Evolutionary conservation across 306 rosid species (phyloP).

Genomic region (Carpinus viminea): DNA sequence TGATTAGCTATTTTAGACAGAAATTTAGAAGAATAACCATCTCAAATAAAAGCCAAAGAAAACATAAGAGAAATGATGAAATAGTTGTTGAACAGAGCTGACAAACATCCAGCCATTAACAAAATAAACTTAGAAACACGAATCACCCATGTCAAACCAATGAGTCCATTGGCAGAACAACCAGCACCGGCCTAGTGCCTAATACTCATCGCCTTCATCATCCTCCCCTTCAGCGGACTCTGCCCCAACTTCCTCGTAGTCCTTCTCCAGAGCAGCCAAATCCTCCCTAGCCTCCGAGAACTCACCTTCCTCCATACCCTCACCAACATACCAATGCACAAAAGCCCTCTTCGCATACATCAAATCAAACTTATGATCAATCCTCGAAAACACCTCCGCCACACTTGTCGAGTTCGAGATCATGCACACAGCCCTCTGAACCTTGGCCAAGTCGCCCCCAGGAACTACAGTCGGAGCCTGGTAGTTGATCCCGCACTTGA

Average conservation of each 20-base stretch:
- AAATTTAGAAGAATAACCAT: too few species aligned
- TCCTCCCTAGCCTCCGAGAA: constrained; percentile 47
- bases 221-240: constrained; percentile 53
- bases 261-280: constrained; percentile 51
- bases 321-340: constrained; percentile 54
- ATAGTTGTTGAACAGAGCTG: too few species aligned
- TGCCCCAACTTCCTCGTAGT: constrained; percentile 46
- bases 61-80: too few species aligned
- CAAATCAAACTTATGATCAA: constrained; percentile 48
- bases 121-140: too few species aligned
- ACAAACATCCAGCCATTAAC: too few species aligned
- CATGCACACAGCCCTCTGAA: constrained; percentile 51
- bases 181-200: not conserved
- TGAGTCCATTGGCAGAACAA: constrained; percentile 40
- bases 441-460: constrained; percentile 48
- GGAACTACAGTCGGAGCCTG: constrained; percentile 53
- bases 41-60: too few species aligned
- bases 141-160: constrained; percentile 22
- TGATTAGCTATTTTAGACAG: too few species aligned
- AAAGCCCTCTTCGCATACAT: constrained; percentile 51
- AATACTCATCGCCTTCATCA: constrained; percentile 47
- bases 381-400: constrained; percentile 47
- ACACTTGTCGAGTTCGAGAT: constrained; percentile 48
- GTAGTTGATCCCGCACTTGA: constrained; percentile 51
- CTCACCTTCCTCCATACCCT: constrained; percentile 56